Evolutionary conservation across 2,329 filamentous ascomycete species (phyloP), one percentile per base, ranked within the genome.

Genomic region (Penicillium sp.): DNA sequence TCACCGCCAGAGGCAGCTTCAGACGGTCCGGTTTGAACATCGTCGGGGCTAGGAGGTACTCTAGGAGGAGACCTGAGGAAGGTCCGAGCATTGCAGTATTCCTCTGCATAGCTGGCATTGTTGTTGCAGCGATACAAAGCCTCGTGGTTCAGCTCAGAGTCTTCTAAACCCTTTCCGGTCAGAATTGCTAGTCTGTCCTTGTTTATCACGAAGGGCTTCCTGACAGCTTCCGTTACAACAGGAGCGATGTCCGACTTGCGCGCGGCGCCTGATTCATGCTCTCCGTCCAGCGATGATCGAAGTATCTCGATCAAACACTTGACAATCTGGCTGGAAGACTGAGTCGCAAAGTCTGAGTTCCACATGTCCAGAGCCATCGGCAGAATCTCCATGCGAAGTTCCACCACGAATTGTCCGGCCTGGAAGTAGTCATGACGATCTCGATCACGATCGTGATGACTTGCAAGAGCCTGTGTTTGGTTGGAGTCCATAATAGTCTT

Each of bases 101-200:
- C 90, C 37, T 82, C 80, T 6, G 91, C 87, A 28, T 81, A 78
- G 2, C 78, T 73, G 4, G 76, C 68, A 55, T 84, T 84, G 57
- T 91, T 91, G 69, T 91, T 90, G 68, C 91, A 91, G 56, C 94
- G 87, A 73, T 91, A 97, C 0, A 95, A 79, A 34, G 91, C 92
- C 75, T 98, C 94, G 35, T 85, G 83, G 6, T 85, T 89, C 54
- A 97, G 80, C 12, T 86, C 84, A 45, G 84, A 79, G 20, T 87
- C 67, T 15, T 59, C 81, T 59, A 80, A 86, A 1, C 82, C 82
- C 56, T 80, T 79, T 8, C 82, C 79, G 31, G 76, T 70, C 14
- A 81, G 66, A 10, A 69, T 62, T 22, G 73, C 76, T 17, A 86
- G 69, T 31, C 78, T 79, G 0, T 85, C 82, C 12, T 69, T 69